These are phyloP conservation scores for Metroxylon sagu DNA, from an alignment of 176 grass and related monocot species.

Conservation along the genomic window DNA sequence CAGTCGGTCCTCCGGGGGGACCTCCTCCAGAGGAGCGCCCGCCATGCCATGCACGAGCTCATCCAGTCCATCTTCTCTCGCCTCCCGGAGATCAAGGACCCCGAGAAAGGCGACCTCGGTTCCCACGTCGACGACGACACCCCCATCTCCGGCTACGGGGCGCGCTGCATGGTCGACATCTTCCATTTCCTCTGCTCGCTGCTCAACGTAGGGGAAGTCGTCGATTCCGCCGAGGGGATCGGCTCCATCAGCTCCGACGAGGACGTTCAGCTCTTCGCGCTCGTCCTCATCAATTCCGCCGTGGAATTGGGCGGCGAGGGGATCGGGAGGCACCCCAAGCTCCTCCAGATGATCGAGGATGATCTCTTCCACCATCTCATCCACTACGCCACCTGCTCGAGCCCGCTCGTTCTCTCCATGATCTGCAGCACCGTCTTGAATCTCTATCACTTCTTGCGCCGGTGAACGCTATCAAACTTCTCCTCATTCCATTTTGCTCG, in stretches of 20 bases:
- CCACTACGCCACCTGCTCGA: conserved; percentile 36
- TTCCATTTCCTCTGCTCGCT: conserved; percentile 85
- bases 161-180: conserved; percentile 75
- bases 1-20: conserved; percentile 55
- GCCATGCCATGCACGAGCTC: conserved; percentile 81
- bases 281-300: conserved; percentile 78
- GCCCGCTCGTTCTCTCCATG: conserved; percentile 86
- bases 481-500: no score
- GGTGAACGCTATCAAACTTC: conserved; percentile 17
- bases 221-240: conserved; percentile 33
- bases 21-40: conserved; percentile 66
- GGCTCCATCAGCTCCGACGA: conserved; percentile 64
- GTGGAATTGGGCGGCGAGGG: conserved; percentile 76
- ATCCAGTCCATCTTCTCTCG: conserved; percentile 61
- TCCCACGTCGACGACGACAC: conserved; percentile 2
- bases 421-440: conserved; percentile 90
- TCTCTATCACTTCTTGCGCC: conserved; percentile 78
- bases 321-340: conserved; percentile 62
- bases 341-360: conserved; percentile 69
- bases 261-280: conserved; percentile 76
- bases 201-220: conserved; percentile 49
- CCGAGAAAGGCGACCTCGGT: neutral
- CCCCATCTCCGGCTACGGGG: conserved; percentile 43
- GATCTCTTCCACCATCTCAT: conserved; percentile 86
- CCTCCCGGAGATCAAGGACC: conserved; percentile 42